Evolutionary conservation across 2,329 filamentous ascomycete species (phyloP).

Genomic region (Rutstroemia sp.): DNA sequence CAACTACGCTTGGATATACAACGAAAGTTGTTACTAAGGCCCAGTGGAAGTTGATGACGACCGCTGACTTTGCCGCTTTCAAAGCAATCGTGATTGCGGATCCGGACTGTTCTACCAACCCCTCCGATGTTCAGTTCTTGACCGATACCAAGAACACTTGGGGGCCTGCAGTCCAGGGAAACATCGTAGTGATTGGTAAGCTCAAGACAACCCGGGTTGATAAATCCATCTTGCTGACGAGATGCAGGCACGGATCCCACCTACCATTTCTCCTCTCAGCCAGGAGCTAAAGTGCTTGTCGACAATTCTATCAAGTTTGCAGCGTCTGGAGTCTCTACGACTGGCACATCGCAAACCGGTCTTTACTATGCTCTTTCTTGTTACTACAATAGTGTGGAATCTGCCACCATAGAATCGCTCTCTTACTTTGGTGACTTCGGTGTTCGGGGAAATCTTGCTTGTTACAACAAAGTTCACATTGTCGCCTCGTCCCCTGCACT

Average conservation of each 20-base stretch:
- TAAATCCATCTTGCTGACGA: background rate
- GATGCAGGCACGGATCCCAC: constrained; percentile 28
- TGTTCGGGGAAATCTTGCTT: constrained; percentile 33
- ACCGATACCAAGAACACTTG: constrained; percentile 33
- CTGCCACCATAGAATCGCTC: constrained; percentile 23
- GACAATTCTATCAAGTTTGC: constrained; percentile 33
- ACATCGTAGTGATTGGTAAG: constrained; percentile 35
- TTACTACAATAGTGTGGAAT: constrained; percentile 31
- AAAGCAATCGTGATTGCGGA: constrained; percentile 39
- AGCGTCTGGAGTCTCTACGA: constrained; percentile 22
- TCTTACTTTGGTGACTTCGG: constrained; percentile 34
- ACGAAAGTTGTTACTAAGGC: constrained; percentile 31
- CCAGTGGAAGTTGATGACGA: constrained; percentile 34
- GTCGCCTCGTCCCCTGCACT: constrained; percentile 32
- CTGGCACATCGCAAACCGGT: constrained; percentile 26
- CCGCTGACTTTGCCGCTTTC: constrained; percentile 37
- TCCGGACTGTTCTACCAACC: constrained; percentile 28
- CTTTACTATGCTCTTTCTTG: constrained; percentile 37
- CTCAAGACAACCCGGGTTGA: background rate
- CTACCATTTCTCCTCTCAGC: constrained; percentile 6
- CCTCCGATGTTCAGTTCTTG: constrained; percentile 31
- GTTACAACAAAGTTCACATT: constrained; percentile 35
- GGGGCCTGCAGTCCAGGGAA: constrained; percentile 35
- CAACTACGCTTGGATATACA: constrained; percentile 19
- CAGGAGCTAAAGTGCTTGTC: constrained; percentile 33